Evolutionary conservation across 1,139 yeast species (phyloP).

Genomic region (Saccharomycopsis phalli): DNA sequence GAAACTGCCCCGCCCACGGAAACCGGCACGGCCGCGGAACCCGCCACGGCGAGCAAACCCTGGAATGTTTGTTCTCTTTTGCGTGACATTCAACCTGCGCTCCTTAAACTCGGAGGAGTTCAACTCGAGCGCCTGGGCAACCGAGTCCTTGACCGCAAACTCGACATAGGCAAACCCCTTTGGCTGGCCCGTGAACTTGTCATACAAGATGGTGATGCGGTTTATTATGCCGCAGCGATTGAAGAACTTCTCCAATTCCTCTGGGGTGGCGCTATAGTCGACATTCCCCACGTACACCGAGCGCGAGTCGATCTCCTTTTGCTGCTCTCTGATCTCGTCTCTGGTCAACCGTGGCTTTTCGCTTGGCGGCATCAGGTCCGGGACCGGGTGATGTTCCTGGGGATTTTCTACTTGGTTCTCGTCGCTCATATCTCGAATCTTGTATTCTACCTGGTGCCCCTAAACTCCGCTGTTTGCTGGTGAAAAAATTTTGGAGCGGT

Average conservation of each 20-base stretch:
- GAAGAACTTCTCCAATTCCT: conserved; percentile 49
- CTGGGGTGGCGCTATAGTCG: conserved; percentile 49
- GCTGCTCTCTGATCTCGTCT: conserved; percentile 30
- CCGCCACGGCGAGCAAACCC: conserved; percentile 36
- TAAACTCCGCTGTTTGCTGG: too few species aligned
- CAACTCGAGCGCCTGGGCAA: conserved; percentile 43
- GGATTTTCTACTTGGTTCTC: too few species aligned
- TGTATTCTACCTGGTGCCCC: too few species aligned
- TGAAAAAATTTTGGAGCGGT: too few species aligned
- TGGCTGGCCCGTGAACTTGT: conserved; percentile 52
- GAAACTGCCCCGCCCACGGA: conserved; percentile 21
- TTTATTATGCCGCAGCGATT: conserved; percentile 44
- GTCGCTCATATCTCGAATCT: too few species aligned
- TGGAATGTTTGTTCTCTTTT: conserved; percentile 64
- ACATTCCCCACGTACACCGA: conserved; percentile 57
- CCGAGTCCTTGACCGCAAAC: conserved; percentile 40
- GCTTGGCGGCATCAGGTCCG: too few species aligned
- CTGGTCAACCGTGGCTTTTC: too few species aligned
- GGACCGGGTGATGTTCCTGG: too few species aligned
- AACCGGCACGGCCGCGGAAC: conserved; percentile 22
- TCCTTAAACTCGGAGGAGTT: conserved; percentile 46
- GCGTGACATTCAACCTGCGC: conserved; percentile 47
- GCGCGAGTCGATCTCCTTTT: conserved; percentile 41
- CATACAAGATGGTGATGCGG: conserved; percentile 50
- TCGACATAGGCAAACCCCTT: conserved; percentile 68